phyloP scores from a whole-genome alignment of 805 yeast species.

The Saccharomycopsis selenospora region DNA sequence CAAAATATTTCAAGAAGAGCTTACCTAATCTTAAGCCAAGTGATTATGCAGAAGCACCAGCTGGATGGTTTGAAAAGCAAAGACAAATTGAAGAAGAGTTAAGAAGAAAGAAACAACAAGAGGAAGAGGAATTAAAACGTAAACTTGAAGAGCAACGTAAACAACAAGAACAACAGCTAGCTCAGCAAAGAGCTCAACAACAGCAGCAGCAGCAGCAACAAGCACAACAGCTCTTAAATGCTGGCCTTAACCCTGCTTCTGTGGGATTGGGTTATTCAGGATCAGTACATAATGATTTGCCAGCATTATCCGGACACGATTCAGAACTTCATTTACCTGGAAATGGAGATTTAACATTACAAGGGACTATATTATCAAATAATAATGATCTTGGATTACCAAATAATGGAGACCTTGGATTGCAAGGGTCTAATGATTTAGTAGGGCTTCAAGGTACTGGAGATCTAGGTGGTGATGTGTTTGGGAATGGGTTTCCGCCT shows the following conservation, averaged over 20 bases:
- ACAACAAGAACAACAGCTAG: slow-evolving; percentile 2
- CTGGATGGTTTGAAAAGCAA: slow-evolving; percentile 18
- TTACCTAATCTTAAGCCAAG: slow-evolving; percentile 8
- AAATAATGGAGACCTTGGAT: background rate
- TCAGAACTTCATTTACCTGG: background rate
- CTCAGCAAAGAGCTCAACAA: slow-evolving; percentile 5
- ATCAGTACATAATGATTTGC: background rate
- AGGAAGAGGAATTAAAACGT: slow-evolving; percentile 3
- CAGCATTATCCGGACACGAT: background rate
- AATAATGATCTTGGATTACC: background rate
- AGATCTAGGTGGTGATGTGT: slow-evolving; percentile 9
- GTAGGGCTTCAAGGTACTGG: background rate
- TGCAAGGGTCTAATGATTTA: background rate
- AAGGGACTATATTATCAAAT: background rate
- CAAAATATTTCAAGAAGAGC: slow-evolving; percentile 4
- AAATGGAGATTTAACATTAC: background rate
- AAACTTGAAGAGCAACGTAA: slow-evolving; percentile 10
- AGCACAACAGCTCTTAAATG: background rate
- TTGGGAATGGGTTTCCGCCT: slow-evolving; percentile 13
- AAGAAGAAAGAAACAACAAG: slow-evolving; percentile 11
- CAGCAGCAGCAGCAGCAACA: slow-evolving; percentile 6
- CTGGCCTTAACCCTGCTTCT: background rate
- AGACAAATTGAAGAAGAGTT: slow-evolving; percentile 18
- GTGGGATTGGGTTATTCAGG: background rate
- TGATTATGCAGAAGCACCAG: slow-evolving; percentile 17